Base-by-base conservation (phyloP, 805 yeast species). In the Lachancea sp. region DNA sequence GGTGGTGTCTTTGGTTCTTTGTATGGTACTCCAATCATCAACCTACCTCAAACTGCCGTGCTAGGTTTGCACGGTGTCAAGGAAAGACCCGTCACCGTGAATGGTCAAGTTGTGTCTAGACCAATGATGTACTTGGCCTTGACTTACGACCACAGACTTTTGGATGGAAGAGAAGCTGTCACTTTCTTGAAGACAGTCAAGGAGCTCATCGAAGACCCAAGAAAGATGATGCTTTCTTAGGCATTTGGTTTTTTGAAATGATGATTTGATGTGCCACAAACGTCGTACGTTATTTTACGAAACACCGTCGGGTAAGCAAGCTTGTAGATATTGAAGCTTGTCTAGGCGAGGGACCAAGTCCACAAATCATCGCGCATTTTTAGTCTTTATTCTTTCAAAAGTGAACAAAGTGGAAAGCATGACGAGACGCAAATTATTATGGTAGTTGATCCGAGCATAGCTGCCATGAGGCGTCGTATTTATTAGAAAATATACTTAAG, bases 101-200 rank as follows among this genome's bases (percentile, higher is more conserved):
- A 93, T 58, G 99, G 99, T 45, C 90, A 91, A 77, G 78, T 93
- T 58, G 99, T 86, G 56, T 78, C 91, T 37, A 85, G 98, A 77
- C 99, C 99, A 67, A 91, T 93, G 98, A 93, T 93, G 99, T 93
- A 93, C 79, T 73, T 93, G 62, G 99, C 99, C 44, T 82, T 93
- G 69, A 91, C 99, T 48, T 93, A 93, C 69, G 99, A 93, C 67
- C 99, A 93, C 75, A 85, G 99, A 76, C 82, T 93, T 65, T 75
- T 93, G 65, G 99, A 93, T 66, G 99, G 99, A 58, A 87, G 98
- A 73, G 99, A 93, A 74, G 98, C 97, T 47, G 99, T 93, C 51
- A 86, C 91, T 49, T 93, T 91, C 87, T 79, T 93, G 72, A 90
- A 81, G 76, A 87, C 95, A 30, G 82, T 93, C 54, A 93, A 93